Conservation (phyloP, 2,329 filamentous ascomycete species). For the Colletotrichum eleusines region DNA sequence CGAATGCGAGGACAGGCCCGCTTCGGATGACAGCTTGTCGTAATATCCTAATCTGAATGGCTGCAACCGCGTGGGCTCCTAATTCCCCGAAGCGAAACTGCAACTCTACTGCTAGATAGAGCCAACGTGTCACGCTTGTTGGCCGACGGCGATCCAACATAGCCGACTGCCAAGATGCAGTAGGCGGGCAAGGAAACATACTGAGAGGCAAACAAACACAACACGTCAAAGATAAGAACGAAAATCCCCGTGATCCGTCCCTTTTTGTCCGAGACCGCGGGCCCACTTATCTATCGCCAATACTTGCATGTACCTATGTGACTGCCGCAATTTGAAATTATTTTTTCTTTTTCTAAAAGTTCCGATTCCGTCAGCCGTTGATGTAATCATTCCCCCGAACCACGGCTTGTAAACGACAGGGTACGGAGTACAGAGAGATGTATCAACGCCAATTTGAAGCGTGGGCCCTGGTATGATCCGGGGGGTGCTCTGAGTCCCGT, state of each 20-base stretch:
- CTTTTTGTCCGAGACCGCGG: conserved; percentile 17
- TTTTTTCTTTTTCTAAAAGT: too few species aligned
- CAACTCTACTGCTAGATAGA: not conserved
- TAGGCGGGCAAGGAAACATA: not conserved
- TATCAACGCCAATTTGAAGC: not conserved
- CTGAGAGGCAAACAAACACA: not conserved
- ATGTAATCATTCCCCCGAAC: conserved; percentile 22
- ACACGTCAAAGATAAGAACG: not conserved
- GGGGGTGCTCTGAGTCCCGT: not conserved
- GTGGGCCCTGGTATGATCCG: conserved; percentile 12
- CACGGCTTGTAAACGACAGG: too few species aligned
- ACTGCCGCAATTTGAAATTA: not conserved
- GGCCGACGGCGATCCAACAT: not conserved
- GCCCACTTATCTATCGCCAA: conserved; percentile 25
- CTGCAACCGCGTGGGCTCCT: conserved; percentile 6
- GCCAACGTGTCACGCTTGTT: not conserved
- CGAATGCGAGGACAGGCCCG: conserved; percentile 18
- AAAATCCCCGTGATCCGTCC: not conserved
- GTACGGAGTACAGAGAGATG: too few species aligned
- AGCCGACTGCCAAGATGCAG: not conserved
- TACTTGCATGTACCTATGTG: too few species aligned
- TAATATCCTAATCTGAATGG: conserved; percentile 5
- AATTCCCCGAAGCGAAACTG: not conserved
- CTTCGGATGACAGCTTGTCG: conserved; percentile 21
- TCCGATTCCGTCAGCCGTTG: conserved; percentile 23